Conservation (phyloP, 768 basidiomycete species). For the Leccinum barrowsii region DNA sequence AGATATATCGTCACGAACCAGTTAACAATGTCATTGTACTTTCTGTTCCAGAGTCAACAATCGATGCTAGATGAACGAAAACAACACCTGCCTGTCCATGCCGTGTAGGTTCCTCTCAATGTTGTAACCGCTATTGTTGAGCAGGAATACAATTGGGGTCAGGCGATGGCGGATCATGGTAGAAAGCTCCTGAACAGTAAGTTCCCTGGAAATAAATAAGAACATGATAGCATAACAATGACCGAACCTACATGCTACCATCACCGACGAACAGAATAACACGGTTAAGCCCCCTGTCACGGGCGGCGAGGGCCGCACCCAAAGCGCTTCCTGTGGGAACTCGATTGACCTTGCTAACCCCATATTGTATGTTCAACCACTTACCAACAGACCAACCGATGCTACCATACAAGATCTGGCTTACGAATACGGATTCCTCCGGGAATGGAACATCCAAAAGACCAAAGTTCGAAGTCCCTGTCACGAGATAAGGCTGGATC, state of each 20-base stretch:
- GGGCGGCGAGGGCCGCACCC: slow-evolving; percentile 78
- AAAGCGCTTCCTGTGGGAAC: slow-evolving; percentile 51
- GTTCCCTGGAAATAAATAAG: slow-evolving; percentile 46
- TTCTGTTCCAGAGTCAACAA: slow-evolving; percentile 34
- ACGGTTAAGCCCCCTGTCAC: slow-evolving; percentile 56
- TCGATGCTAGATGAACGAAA: neutral
- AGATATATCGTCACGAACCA: slow-evolving; percentile 43
- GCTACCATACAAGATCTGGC: slow-evolving; percentile 86
- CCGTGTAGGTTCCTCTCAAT: slow-evolving; percentile 83
- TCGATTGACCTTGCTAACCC: neutral
- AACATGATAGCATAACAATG: neutral
- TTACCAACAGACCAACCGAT: slow-evolving; percentile 87
- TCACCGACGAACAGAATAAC: slow-evolving; percentile 86
- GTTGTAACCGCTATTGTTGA: slow-evolving; percentile 82
- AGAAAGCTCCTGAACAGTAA: slow-evolving; percentile 79
- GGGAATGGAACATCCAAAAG: slow-evolving; percentile 80
- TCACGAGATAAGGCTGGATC: neutral
- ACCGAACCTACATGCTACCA: slow-evolving; percentile 61
- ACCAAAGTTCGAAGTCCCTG: slow-evolving; percentile 81
- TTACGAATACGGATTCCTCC: slow-evolving; percentile 57
- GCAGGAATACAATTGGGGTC: slow-evolving; percentile 79
- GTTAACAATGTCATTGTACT: slow-evolving; percentile 83
- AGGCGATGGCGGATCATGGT: slow-evolving; percentile 74
- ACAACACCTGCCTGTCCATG: slow-evolving; percentile 40
- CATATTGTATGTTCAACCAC: slow-evolving; percentile 1